Evolutionary conservation across 306 rosid genomes (phyloP), one percentile per base, ranked within the genome.

Genomic region (Prunus davidiana): DNA sequence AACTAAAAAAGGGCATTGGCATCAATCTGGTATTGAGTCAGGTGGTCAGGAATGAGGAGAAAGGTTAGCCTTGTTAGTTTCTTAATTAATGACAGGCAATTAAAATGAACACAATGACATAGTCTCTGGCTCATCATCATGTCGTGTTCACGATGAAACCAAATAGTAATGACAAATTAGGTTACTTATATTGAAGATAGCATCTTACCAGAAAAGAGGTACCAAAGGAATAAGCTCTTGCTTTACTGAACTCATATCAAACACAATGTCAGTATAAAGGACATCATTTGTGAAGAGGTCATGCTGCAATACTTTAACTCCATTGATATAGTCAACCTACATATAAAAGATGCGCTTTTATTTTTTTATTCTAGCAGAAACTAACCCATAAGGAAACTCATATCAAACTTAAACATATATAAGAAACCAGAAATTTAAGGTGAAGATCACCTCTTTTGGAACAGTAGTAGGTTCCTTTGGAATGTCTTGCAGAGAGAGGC

Each of bases 241-340:
- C 88, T 92, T 92, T 80, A 92, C 82, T 41, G 93, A 87, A 82
- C 89, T 82, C 99, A 92, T 88, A 78, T 86, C 74, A 76, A 95
- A 95, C 79, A 91, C 99, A 78, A 87, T 85, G 85, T 95, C 99
- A 52, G 93, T 81, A 83, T 95, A 95, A 79, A 95, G 90, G 60
- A 95, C 97, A 78, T 92, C 99, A 83, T 92, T 95, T 78, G 99
- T 95, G 84, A 95, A 95, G 78, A 95, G 98, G 79, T 92, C 99
- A 83, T 95, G 99, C 84, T 83, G 82, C 87, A 92, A 80, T 78
- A 89, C 92, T 78, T 88, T 89, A 50, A 91, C 98, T 79, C 97
- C 99, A 72, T 88, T 88, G 86, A 91, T 82, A 81, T 91, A 82
- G 46, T 89, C 90, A 22, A 91, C 84, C 99, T 92, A 81, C 85